A percentile compares a stretch with the other conserved stretches of the same genome.
phyloP scores from a whole-genome alignment of 2,329 filamentous ascomycete species.

The Gaeumannomyces tritici region DNA sequence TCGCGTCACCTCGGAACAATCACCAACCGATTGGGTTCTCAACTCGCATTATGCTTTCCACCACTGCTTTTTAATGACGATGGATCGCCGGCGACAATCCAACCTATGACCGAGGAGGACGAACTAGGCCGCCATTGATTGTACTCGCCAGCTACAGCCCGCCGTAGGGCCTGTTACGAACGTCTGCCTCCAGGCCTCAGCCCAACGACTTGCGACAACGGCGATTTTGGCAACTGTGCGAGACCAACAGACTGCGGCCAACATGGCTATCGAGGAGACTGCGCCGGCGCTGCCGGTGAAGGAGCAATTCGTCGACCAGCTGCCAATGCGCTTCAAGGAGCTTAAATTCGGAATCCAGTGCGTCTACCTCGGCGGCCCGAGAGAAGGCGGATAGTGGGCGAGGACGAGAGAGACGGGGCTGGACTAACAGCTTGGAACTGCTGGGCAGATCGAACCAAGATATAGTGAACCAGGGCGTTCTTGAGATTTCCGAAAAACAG shows the following conservation, averaged over 20 bases:
- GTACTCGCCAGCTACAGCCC: not conserved
- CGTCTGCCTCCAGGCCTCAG: not conserved
- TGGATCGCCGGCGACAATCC: not conserved
- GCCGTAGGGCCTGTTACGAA: not conserved
- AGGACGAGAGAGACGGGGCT: not conserved
- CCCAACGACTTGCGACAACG: not conserved
- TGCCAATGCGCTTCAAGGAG: constrained; percentile 85
- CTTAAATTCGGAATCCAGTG: constrained; percentile 92
- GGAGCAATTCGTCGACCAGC: constrained; percentile 80
- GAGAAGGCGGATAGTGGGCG: not conserved
- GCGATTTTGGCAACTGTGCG: not conserved
- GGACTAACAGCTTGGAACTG: not conserved
- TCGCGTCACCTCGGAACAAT: not conserved
- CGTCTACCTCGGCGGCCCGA: constrained; percentile 14
- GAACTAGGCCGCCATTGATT: not conserved
- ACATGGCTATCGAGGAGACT: not conserved
- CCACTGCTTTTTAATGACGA: not conserved
- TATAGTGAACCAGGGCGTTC: constrained; percentile 88
- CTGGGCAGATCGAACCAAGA: constrained; percentile 69
- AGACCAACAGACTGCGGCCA: not conserved
- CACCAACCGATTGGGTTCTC: not conserved
- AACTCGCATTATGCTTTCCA: not conserved
- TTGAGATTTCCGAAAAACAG: constrained; percentile 88
- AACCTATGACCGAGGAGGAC: not conserved
- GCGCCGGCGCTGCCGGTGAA: constrained; percentile 34